A percentile compares a stretch with the other conserved stretches of the same genome.
Evolutionary conservation across 257 asterid genomes (phyloP).

Genomic region (Solanum pennellii): DNA sequence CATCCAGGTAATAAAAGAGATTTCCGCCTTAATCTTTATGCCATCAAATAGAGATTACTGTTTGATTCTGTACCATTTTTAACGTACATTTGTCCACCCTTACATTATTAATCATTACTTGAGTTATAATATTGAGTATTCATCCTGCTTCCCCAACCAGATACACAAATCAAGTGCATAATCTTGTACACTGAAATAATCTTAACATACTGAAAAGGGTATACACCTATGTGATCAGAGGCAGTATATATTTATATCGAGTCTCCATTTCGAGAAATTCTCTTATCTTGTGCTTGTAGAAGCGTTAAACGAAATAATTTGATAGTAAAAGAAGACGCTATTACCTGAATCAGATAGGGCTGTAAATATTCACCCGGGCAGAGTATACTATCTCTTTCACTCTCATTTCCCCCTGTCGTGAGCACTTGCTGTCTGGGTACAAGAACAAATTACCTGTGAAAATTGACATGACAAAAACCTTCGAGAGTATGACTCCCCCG

Average conservation of each 20-base stretch:
- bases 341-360: neutral
- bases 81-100: neutral
- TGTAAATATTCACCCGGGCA: neutral
- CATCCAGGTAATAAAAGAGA: constrained; percentile 39
- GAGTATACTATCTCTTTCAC: neutral
- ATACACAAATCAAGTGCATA: neutral
- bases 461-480: neutral
- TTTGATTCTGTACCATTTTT: neutral
- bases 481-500: neutral
- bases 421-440: neutral
- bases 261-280: neutral
- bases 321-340: neutral
- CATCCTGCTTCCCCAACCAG: neutral
- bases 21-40: neutral
- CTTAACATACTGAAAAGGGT: neutral
- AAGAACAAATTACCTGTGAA: neutral
- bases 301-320: neutral
- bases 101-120: neutral
- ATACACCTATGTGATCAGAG: neutral
- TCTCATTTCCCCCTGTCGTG: neutral
- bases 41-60: neutral
- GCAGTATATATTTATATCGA: neutral
- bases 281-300: neutral
- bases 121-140: neutral
- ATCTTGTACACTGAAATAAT: neutral